phyloP scores from a whole-genome alignment of 352 stramenopile genomes.

The Albugo laibachii region DNA sequence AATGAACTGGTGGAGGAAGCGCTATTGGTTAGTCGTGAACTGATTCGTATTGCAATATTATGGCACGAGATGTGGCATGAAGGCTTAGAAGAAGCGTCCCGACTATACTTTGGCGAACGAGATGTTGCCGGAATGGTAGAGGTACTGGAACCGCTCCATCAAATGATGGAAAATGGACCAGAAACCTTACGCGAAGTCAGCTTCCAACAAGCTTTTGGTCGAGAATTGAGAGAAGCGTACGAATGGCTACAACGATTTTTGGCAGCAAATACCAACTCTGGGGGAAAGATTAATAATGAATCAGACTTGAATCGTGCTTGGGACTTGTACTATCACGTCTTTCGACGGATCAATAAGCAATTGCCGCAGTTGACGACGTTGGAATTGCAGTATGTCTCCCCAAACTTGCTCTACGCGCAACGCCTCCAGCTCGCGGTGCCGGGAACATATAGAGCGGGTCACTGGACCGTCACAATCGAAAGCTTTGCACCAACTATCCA shows the following conservation, averaged over 20 bases:
- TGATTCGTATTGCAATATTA: constrained; percentile 97
- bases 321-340: constrained; percentile 98
- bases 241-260: constrained; percentile 56
- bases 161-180: constrained; percentile 77
- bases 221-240: constrained; percentile 74
- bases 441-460: constrained; percentile 64
- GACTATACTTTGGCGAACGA: constrained; percentile 93
- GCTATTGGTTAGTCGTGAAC: constrained; percentile 87
- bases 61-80: constrained; percentile 99
- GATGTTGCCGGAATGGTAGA: constrained; percentile 93
- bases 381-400: constrained; percentile 91
- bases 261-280: constrained; percentile 11
- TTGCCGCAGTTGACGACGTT: constrained; percentile 89
- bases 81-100: constrained; percentile 92
- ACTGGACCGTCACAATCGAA: constrained; percentile 49
- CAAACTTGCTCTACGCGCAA: constrained; percentile 78
- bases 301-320: constrained; percentile 89
- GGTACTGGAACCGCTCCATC: constrained; percentile 85
- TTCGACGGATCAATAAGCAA: constrained; percentile 79
- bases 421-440: constrained; percentile 93
- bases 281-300: constrained; percentile 17
- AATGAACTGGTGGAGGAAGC: constrained; percentile 89
- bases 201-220: constrained; percentile 82
- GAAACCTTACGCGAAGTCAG: constrained; percentile 58
- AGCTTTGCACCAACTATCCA: constrained; percentile 86